Percentiles rank a stretch among this genome's conserved stretches.
phyloP scores from a whole-genome alignment of 805 yeast genomes.

The Clavispora phyllophila region DNA sequence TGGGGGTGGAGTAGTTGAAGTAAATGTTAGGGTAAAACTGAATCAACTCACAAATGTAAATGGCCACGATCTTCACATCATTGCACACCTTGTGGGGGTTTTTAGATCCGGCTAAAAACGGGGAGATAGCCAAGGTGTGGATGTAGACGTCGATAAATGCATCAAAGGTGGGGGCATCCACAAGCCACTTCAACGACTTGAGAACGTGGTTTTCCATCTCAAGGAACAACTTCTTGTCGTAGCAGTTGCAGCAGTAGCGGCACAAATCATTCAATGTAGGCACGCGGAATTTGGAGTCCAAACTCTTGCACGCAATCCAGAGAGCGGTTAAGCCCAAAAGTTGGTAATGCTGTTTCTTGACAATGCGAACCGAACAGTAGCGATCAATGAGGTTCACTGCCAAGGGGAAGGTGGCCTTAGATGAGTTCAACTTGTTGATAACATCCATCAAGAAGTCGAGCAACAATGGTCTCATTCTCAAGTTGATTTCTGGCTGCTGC shows the following conservation, averaged over 20 bases:
- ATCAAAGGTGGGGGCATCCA: slow-evolving; percentile 59
- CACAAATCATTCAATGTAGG: slow-evolving; percentile 49
- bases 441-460: slow-evolving; percentile 43
- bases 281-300: slow-evolving; percentile 53
- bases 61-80: slow-evolving; percentile 51
- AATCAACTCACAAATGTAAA: slow-evolving; percentile 61
- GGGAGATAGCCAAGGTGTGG: slow-evolving; percentile 25
- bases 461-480: slow-evolving; percentile 40
- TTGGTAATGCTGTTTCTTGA: slow-evolving; percentile 42
- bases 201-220: slow-evolving; percentile 68
- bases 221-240: slow-evolving; percentile 50
- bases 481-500: slow-evolving; percentile 43
- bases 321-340: slow-evolving; percentile 39
- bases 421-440: slow-evolving; percentile 34
- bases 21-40: slow-evolving; percentile 58
- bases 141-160: slow-evolving; percentile 55
- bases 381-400: slow-evolving; percentile 43
- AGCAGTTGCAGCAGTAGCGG: slow-evolving; percentile 55
- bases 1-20: slow-evolving; percentile 50
- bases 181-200: slow-evolving; percentile 59
- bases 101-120: slow-evolving; percentile 25
- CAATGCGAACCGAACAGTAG: slow-evolving; percentile 41
- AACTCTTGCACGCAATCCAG: slow-evolving; percentile 43
- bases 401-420: slow-evolving; percentile 38
- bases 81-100: slow-evolving; percentile 24